These are phyloP conservation scores for Solidago caesia DNA, from an alignment of 129 eudicot species.

Conservation along the genomic window DNA sequence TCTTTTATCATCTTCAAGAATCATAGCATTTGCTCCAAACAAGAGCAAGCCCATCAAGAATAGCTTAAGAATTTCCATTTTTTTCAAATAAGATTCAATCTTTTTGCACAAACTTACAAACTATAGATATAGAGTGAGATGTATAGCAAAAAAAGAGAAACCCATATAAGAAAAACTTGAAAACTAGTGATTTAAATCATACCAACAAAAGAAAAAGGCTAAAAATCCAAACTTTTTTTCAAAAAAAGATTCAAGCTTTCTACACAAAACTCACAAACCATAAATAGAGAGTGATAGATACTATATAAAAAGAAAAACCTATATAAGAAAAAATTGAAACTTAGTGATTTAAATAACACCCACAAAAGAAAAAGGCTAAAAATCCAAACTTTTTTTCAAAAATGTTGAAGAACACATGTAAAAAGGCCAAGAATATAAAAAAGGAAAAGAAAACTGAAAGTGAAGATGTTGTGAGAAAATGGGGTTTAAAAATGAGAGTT, in stretches of 20 bases:
- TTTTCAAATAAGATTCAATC: constrained; percentile 8
- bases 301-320: constrained; percentile 22
- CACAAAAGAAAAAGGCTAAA: constrained; percentile 14
- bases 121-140: not conserved
- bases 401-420: constrained; percentile 29
- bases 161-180: constrained; percentile 16
- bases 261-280: not conserved
- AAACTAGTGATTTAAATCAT: constrained; percentile 3
- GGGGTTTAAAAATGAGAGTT: constrained; percentile 45
- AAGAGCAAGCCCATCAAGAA: constrained; percentile 45
- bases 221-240: constrained; percentile 13
- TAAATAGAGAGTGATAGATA: not conserved
- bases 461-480: constrained; percentile 41
- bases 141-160: constrained; percentile 4
- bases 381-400: constrained; percentile 23
- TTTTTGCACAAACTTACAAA: constrained; percentile 3
- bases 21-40: constrained; percentile 34
- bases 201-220: constrained; percentile 13
- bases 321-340: not conserved
- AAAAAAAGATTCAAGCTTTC: constrained; percentile 8
- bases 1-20: constrained; percentile 65
- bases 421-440: constrained; percentile 26
- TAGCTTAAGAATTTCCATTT: constrained; percentile 47
- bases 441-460: constrained; percentile 11
- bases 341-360: constrained; percentile 8